Evolutionary conservation across 768 basidiomycete genomes (phyloP).

Genomic region (Hydnum rufescens): DNA sequence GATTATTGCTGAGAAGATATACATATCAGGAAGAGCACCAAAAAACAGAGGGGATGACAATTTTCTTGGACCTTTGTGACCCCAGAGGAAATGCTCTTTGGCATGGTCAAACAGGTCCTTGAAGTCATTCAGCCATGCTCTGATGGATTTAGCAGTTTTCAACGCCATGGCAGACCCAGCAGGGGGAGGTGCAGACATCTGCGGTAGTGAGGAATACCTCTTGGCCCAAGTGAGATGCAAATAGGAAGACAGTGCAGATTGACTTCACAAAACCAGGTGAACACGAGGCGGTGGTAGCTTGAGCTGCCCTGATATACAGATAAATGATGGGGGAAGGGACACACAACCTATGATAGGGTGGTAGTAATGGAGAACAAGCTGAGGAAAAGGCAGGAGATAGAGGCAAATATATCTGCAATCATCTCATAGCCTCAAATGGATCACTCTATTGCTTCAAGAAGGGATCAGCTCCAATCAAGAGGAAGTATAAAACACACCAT

Average conservation of each 20-base stretch:
- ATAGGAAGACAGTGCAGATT: too few relatives aligned
- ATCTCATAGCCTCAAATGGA: slow-evolving; percentile 77
- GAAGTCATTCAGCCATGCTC: slow-evolving; percentile 62
- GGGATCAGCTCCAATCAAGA: too few relatives aligned
- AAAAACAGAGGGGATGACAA: slow-evolving; percentile 1
- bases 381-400: too few relatives aligned
- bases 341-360: too few relatives aligned
- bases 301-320: too few relatives aligned
- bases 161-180: slow-evolving; percentile 6
- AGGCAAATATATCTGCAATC: slow-evolving; percentile 54
- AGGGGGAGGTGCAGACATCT: background rate
- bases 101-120: slow-evolving; percentile 56
- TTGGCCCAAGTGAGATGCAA: background rate
- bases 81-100: slow-evolving; percentile 87
- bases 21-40: too few relatives aligned
- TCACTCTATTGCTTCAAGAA: slow-evolving; percentile 59
- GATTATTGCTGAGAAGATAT: slow-evolving; percentile 53
- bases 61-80: slow-evolving; percentile 92
- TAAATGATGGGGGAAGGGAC: too few relatives aligned
- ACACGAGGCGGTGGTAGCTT: too few relatives aligned
- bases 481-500: too few relatives aligned
- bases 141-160: slow-evolving; percentile 27
- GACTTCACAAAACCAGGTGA: too few relatives aligned
- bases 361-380: too few relatives aligned
- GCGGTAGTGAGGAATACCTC: too few relatives aligned